Conservation (phyloP, 495 filamentous ascomycete genomes). For the Cairneyella variabilis region DNA sequence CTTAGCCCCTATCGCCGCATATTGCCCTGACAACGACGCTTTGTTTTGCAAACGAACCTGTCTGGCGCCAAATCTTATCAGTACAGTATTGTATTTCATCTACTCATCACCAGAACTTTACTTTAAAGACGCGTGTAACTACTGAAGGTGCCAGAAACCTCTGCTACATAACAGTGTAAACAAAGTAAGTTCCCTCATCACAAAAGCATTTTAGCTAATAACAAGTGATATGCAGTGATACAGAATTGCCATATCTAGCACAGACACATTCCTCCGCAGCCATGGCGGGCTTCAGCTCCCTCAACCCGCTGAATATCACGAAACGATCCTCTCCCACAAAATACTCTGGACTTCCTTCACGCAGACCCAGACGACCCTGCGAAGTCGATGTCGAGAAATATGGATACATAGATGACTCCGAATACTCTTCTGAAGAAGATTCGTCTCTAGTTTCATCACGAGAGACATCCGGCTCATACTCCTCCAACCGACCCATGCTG, state of each 20-base stretch:
- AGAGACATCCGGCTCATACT: constrained; percentile 49
- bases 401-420: constrained; percentile 35
- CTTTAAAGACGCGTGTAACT: no score
- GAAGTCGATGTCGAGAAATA: constrained; percentile 33
- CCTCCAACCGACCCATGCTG: constrained; percentile 48
- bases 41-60: no score
- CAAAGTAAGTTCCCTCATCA: background rate
- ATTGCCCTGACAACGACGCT: no score
- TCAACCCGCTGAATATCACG: constrained; percentile 18
- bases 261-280: no score
- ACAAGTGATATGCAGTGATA: no score
- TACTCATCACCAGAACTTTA: no score
- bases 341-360: constrained; percentile 10
- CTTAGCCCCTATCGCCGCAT: no score
- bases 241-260: no score
- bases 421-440: constrained; percentile 33
- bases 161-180: background rate
- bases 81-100: no score
- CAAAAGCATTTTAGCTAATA: no score
- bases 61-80: no score
- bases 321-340: constrained; percentile 18
- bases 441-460: constrained; percentile 36
- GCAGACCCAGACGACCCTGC: background rate
- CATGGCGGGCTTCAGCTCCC: constrained; percentile 21
- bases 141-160: no score